These are phyloP conservation scores for Euphorbia schlechtendalii DNA, from an alignment of 441 rosid species.

Conservation along the genomic window DNA sequence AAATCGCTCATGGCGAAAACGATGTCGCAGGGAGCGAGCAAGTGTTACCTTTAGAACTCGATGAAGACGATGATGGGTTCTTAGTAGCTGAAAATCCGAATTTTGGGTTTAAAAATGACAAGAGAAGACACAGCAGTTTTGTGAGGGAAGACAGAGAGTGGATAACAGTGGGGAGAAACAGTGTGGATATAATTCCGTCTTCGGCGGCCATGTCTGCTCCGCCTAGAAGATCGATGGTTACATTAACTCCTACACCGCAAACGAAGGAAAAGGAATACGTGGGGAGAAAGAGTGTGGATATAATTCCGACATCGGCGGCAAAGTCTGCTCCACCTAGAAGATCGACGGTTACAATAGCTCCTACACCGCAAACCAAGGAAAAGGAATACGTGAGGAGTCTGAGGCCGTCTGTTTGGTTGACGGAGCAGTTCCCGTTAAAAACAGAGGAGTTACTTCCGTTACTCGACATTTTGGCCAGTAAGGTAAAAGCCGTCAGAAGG, in stretches of 20 bases:
- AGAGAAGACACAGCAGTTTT: conserved; percentile 88
- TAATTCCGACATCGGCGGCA: conserved; percentile 44
- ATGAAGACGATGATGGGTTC: conserved; percentile 92
- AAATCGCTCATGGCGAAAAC: conserved; percentile 40
- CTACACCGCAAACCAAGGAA: conserved; percentile 69
- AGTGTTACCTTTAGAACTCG: conserved; percentile 72
- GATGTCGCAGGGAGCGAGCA: conserved; percentile 73
- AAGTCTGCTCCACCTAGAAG: conserved; percentile 33
- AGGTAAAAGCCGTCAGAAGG: conserved; percentile 87
- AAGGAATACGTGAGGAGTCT: conserved; percentile 73
- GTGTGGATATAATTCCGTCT: conserved; percentile 72
- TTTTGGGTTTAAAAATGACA: conserved; percentile 31
- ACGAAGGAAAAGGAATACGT: conserved; percentile 85
- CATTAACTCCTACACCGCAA: conserved; percentile 40
- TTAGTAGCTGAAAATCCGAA: conserved; percentile 83
- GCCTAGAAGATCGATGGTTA: conserved; percentile 33
- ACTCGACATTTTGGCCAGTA: conserved; percentile 82
- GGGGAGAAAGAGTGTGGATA: conserved; percentile 85
- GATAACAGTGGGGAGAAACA: conserved; percentile 70
- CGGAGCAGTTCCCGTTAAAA: conserved; percentile 84
- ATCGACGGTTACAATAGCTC: conserved; percentile 27
- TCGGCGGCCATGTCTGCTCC: conserved; percentile 27
- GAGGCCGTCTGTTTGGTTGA: conserved; percentile 86
- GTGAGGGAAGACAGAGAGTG: conserved; percentile 74
- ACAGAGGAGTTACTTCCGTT: conserved; percentile 88